A percentile compares a stretch with the other conserved stretches of the same genome.
Conservation (phyloP, 2,329 filamentous ascomycete species). For the Macrophomina phaseolina region DNA sequence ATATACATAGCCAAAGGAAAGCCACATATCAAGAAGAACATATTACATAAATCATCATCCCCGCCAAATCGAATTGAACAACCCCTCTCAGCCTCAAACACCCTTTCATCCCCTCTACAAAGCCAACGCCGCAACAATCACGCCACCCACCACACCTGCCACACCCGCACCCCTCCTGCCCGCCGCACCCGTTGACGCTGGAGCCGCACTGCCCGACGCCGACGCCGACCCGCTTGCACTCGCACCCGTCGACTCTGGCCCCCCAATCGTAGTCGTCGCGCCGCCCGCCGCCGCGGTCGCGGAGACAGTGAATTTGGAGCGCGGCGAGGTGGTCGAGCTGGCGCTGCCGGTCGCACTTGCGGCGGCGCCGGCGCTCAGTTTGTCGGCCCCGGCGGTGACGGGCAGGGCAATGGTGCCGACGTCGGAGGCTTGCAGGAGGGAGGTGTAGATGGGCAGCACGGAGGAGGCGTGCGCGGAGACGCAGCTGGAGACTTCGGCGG, state of each 20-base stretch:
- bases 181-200: not conserved
- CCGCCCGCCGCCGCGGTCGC: not conserved
- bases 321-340: not conserved
- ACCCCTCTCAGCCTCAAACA: not conserved
- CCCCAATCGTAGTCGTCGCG: slow-evolving; percentile 2
- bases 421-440: not conserved
- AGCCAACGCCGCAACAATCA: slow-evolving; percentile 6
- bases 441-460: not conserved
- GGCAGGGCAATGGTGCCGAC: slow-evolving; percentile 8
- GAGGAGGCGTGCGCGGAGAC: not conserved
- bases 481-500: slow-evolving; percentile 7
- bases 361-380: slow-evolving; percentile 17
- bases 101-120: not conserved
- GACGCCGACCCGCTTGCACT: not conserved
- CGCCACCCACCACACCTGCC: not conserved
- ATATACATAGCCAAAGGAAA: too few relatives aligned
- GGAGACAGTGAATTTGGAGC: not conserved
- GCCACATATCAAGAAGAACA: not conserved
- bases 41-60: not conserved
- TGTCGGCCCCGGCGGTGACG: slow-evolving; percentile 14
- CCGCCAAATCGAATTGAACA: not conserved
- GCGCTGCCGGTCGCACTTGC: not conserved
- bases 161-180: not conserved
- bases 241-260: not conserved
- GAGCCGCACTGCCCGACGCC: not conserved